phyloP scores from a whole-genome alignment of 805 yeast genomes.

The Maudiozyma bulderi region DNA sequence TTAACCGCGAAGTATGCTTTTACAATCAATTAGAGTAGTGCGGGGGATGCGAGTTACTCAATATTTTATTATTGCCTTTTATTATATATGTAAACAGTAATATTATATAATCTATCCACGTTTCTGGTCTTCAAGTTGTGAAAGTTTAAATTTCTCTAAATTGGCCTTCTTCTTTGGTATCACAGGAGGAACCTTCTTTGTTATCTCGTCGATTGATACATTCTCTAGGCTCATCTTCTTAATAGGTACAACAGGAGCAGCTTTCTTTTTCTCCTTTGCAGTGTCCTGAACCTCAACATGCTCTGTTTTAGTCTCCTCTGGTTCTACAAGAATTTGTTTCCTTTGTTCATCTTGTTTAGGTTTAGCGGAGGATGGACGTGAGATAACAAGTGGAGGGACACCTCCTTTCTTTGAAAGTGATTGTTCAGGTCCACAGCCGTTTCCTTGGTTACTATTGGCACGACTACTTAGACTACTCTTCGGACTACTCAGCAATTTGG shows the following conservation, averaged over 20 bases:
- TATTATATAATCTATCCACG: no score
- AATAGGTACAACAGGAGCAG: slow-evolving; percentile 3
- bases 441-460: not conserved
- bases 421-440: not conserved
- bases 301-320: not conserved
- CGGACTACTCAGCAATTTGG: no score
- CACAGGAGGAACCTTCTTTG: slow-evolving; percentile 17
- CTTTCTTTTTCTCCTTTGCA: not conserved
- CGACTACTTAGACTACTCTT: not conserved
- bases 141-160: not conserved
- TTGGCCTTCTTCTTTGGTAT: slow-evolving; percentile 23
- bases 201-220: not conserved
- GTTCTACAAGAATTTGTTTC: not conserved
- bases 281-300: not conserved
- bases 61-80: no score
- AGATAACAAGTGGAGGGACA: not conserved
- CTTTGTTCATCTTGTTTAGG: not conserved
- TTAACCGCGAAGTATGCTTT: no score
- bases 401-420: not conserved
- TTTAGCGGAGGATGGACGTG: not conserved
- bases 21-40: no score
- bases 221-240: not conserved
- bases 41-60: no score
- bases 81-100: no score
- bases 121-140: no score